phyloP scores from a whole-genome alignment of 2,329 filamentous ascomycete genomes.

The Pezicula carpinea region DNA sequence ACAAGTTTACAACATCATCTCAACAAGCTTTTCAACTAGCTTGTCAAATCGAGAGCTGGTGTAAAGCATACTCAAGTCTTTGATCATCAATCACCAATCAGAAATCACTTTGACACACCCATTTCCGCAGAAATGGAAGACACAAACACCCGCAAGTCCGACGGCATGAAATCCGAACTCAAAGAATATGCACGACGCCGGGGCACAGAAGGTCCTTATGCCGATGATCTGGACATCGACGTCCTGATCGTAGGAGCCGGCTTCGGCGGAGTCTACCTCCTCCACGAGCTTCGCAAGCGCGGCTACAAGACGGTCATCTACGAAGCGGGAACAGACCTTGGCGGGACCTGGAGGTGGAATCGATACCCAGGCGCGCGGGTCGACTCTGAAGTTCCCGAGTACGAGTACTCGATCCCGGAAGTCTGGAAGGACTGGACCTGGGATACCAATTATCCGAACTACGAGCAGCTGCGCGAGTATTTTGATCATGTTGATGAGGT shows the following conservation, averaged over 20 bases:
- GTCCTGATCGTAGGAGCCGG: background rate
- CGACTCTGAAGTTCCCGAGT: conserved; percentile 9
- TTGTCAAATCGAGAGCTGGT: too few species aligned
- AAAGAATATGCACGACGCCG: too few species aligned
- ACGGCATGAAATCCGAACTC: too few species aligned
- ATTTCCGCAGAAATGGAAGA: too few species aligned
- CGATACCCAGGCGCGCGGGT: conserved; percentile 45
- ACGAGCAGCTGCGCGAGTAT: conserved; percentile 52
- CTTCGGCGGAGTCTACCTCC: background rate
- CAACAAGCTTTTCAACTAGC: too few species aligned
- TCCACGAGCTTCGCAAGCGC: background rate
- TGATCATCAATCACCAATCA: too few species aligned
- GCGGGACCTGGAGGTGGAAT: conserved; percentile 50
- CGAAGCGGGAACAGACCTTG: background rate
- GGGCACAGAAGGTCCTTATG: too few species aligned
- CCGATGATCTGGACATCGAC: background rate
- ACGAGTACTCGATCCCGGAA: conserved; percentile 8
- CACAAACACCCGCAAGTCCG: too few species aligned
- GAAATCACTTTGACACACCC: too few species aligned
- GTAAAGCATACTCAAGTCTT: too few species aligned
- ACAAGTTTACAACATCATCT: too few species aligned
- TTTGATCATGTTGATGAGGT: conserved; percentile 46
- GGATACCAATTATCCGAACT: conserved; percentile 43
- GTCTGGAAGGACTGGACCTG: conserved; percentile 1
- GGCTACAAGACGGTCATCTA: background rate